These are phyloP conservation scores for Beauveria bassiana DNA, from an alignment of 2,329 filamentous ascomycete genomes.

Conservation along the genomic window DNA sequence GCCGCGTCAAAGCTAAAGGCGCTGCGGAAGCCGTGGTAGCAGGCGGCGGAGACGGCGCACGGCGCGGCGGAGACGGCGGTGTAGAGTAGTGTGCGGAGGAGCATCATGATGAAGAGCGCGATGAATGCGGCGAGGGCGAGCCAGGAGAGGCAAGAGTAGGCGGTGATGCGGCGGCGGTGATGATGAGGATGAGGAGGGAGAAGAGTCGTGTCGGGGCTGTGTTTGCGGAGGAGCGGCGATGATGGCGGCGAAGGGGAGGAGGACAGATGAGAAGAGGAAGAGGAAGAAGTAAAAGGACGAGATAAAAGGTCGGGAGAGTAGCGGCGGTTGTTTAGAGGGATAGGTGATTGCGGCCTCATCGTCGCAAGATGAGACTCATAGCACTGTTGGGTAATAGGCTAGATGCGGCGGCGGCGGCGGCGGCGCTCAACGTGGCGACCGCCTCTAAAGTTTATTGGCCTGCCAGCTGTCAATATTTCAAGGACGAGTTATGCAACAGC, in stretches of 20 bases:
- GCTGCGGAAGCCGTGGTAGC: conserved; percentile 27
- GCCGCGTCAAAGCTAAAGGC: conserved; percentile 29
- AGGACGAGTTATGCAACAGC: background rate
- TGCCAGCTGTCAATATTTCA: background rate
- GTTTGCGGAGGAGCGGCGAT: conserved; percentile 13
- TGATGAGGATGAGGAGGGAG: conserved; percentile 10
- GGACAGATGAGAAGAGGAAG: conserved; percentile 18
- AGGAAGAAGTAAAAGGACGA: conserved; percentile 17
- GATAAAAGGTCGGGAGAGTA: conserved; percentile 6
- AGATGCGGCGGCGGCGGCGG: background rate
- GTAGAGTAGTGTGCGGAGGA: conserved; percentile 19
- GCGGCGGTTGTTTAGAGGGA: background rate
- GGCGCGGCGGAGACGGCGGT: conserved; percentile 14
- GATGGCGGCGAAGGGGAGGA: conserved; percentile 18
- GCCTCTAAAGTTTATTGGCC: background rate
- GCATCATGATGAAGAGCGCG: conserved; percentile 15
- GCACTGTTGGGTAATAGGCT: background rate
- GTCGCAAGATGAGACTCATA: background rate
- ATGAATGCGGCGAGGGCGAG: conserved; percentile 13
- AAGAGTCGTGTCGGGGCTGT: conserved; percentile 11
- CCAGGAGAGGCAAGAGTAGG: background rate
- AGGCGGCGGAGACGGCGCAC: conserved; percentile 19
- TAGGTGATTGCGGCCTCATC: background rate
- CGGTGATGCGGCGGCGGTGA: background rate
- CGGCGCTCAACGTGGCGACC: background rate